Base-by-base conservation (phyloP, 495 filamentous ascomycete species). In the Pyronema domesticum region DNA sequence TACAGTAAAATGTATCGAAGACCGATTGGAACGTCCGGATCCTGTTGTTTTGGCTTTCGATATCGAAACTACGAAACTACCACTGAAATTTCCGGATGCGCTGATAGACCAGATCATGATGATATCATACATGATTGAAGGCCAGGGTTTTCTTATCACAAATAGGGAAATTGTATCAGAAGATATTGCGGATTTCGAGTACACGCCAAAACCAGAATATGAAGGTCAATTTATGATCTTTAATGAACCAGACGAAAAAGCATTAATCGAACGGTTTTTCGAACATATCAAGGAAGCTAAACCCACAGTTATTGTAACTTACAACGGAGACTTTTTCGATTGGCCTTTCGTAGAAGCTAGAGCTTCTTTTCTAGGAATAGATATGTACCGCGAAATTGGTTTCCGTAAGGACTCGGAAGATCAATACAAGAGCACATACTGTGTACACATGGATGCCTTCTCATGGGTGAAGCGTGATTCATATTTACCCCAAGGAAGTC, bases 281-380 rank as follows among this genome's bases (percentile, higher is more conserved):
- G 75, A 85, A 14, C 89, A 95, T 61, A 83, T 99, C 66, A 96
- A 96, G 65, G 85, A 93, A 66, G 86, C 88, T 3, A 80, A 84
- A 53, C 91, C 91, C 1, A 95, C 88, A 0, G 88, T 99, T 13
- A 95, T 99, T 64, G 91, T 89, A 13, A 95, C 93, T 3, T 99
- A 99, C 74, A 99, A 99, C 83, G 91, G 91, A 68, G 91, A 99
- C 74, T 99, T 96, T 61, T 99, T 99, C 79, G 91, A 99, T 78
- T 99, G 91, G 91, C 91, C 93, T 0, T 99, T 91, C 61, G 88
- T 99, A 13, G 91, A 99, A 70, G 77, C 93, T 15, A 76, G 91
- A 66, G 86, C 91, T 11, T 91, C 86, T 65, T 74, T 93, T 37
- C 78, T 88, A 46, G 91, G 91, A n/a, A 94, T 99, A 64, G 91